A percentile compares a stretch with the other conserved stretches of the same genome.
Conservation (phyloP, 805 yeast species). For the Hyphopichia homilentoma region DNA sequence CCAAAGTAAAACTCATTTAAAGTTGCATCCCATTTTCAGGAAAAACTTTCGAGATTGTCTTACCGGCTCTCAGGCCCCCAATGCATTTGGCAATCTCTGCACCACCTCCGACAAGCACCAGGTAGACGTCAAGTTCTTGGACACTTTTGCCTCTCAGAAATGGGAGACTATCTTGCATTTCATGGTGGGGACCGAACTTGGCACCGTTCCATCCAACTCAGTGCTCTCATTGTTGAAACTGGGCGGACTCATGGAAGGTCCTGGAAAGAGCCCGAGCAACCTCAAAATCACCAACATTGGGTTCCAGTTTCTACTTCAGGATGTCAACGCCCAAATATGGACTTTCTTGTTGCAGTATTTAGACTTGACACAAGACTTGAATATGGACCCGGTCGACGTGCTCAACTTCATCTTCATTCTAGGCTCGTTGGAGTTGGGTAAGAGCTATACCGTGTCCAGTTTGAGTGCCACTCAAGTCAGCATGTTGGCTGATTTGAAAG, state of each 20-base stretch:
- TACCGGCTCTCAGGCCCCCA: slow-evolving; percentile 67
- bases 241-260: slow-evolving; percentile 84
- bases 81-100: slow-evolving; percentile 75
- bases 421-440: slow-evolving; percentile 89
- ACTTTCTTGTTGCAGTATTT: slow-evolving; percentile 82
- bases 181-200: slow-evolving; percentile 91
- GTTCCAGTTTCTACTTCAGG: slow-evolving; percentile 90
- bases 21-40: slow-evolving; percentile 70
- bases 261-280: slow-evolving; percentile 27
- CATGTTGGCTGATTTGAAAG: slow-evolving; percentile 86
- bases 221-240: slow-evolving; percentile 72
- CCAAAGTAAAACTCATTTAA: slow-evolving; percentile 41
- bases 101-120: slow-evolving; percentile 48
- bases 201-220: slow-evolving; percentile 70
- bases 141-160: slow-evolving; percentile 73
- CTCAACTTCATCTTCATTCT: slow-evolving; percentile 89
- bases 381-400: slow-evolving; percentile 96
- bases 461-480: slow-evolving; percentile 76
- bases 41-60: slow-evolving; percentile 75
- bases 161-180: slow-evolving; percentile 96
- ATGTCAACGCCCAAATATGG: slow-evolving; percentile 94
- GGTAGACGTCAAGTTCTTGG: slow-evolving; percentile 65
- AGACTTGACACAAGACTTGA: slow-evolving; percentile 74
- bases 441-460: slow-evolving; percentile 69
- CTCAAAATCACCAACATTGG: slow-evolving; percentile 85